Evolutionary conservation across 2,329 filamentous ascomycete species (phyloP).

Genomic region (Alternaria arborescens): DNA sequence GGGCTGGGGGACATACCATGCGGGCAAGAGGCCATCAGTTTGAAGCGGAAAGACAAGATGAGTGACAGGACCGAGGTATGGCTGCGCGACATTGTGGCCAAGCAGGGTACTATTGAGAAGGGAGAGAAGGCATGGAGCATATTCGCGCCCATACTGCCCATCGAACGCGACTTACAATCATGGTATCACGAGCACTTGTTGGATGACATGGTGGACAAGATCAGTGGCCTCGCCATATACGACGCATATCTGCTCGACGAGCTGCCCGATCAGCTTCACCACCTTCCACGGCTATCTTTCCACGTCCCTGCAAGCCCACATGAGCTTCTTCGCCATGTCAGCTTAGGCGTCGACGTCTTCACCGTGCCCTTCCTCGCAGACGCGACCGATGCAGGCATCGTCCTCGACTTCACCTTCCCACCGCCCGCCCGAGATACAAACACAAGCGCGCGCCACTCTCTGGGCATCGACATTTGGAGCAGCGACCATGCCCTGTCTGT

Average conservation of each 20-base stretch:
- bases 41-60: conserved; percentile 83
- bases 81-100: conserved; percentile 72
- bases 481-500: conserved; percentile 67
- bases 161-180: conserved; percentile 77
- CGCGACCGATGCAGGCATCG: conserved; percentile 84
- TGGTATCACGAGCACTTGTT: conserved; percentile 80
- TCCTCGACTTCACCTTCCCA: conserved; percentile 80
- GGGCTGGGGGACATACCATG: conserved; percentile 77
- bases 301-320: conserved; percentile 75
- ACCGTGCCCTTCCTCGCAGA: conserved; percentile 77
- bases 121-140: conserved; percentile 49
- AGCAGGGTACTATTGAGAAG: conserved; percentile 45
- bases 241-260: conserved; percentile 74
- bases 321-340: conserved; percentile 77
- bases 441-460: conserved; percentile 36
- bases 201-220: conserved; percentile 64
- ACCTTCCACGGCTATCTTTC: conserved; percentile 78
- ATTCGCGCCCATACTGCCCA: conserved; percentile 74
- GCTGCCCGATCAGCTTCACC: conserved; percentile 67
- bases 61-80: conserved; percentile 85
- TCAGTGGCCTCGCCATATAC: conserved; percentile 78
- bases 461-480: conserved; percentile 84
- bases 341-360: conserved; percentile 81
- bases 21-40: conserved; percentile 64
- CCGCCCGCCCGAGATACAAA: conserved; percentile 32